These are phyloP conservation scores for Hypoxylon sp. DNA, from an alignment of 2,329 filamentous ascomycete genomes.

Conservation along the genomic window DNA sequence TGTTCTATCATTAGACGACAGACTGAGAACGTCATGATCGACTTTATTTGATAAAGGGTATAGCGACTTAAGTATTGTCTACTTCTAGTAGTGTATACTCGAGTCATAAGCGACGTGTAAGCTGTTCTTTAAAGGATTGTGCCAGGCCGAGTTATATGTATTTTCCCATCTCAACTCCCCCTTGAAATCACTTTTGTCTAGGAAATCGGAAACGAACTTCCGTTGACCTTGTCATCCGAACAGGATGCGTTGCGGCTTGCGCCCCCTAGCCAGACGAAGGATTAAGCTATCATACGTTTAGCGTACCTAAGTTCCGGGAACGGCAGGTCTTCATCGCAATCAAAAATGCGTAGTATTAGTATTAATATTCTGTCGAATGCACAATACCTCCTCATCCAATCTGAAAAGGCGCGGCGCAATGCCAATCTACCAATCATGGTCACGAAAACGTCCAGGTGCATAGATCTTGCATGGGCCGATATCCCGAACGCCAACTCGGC, in stretches of 20 bases:
- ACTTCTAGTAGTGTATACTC: background rate
- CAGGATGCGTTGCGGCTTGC: slow-evolving; percentile 10
- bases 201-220: too few species aligned
- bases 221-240: slow-evolving; percentile 23
- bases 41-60: slow-evolving; percentile 6
- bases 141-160: slow-evolving; percentile 2
- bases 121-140: slow-evolving; percentile 14
- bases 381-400: slow-evolving; percentile 1
- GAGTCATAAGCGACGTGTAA: background rate
- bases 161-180: slow-evolving; percentile 17
- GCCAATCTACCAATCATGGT: slow-evolving; percentile 32
- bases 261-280: slow-evolving; percentile 23
- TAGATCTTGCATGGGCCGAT: slow-evolving; percentile 26
- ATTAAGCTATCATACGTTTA: slow-evolving; percentile 21
- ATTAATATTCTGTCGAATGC: slow-evolving; percentile 5
- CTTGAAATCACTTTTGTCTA: slow-evolving; percentile 14
- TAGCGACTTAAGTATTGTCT: background rate
- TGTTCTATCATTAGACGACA: slow-evolving; percentile 11
- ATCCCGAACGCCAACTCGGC: slow-evolving; percentile 14
- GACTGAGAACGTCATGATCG: slow-evolving; percentile 6
- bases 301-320: slow-evolving; percentile 22
- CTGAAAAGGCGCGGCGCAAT: slow-evolving; percentile 9
- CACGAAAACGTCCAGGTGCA: slow-evolving; percentile 20
- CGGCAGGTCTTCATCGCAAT: slow-evolving; percentile 25
- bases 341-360: slow-evolving; percentile 18